Percentiles rank a stretch among this genome's conserved stretches.
Conservation (phyloP, 495 filamentous ascomycete species). For the Polyplosphaeria fusca region DNA sequence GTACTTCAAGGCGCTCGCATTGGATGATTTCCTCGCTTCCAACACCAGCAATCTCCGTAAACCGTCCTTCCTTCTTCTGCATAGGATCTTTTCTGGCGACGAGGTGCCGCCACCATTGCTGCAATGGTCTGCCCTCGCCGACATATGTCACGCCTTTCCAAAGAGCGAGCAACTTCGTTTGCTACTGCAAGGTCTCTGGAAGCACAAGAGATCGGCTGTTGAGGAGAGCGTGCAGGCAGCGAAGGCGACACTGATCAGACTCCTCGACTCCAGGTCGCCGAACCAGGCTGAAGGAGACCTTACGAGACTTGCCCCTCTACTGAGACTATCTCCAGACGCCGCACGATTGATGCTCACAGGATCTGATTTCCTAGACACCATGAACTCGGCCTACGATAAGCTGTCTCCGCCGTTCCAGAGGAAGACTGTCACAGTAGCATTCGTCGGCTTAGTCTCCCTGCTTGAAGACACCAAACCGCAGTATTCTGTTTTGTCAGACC, state of each 20-base stretch:
- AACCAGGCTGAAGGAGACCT: conserved; percentile 47
- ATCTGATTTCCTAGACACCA: conserved; percentile 78
- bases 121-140: conserved; percentile 56
- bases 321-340: conserved; percentile 52
- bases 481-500: conserved; percentile 69
- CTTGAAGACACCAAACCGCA: conserved; percentile 64
- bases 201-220: conserved; percentile 42
- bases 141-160: conserved; percentile 55
- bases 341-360: conserved; percentile 70
- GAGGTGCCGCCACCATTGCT: conserved; percentile 48
- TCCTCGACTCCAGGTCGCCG: conserved; percentile 48
- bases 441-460: conserved; percentile 66
- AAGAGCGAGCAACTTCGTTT: conserved; percentile 48
- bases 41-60: conserved; percentile 57
- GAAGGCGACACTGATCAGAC: conserved; percentile 48
- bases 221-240: conserved; percentile 47
- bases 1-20: conserved; percentile 52
- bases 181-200: conserved; percentile 47
- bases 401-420: conserved; percentile 57
- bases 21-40: conserved; percentile 43
- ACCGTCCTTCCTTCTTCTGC: conserved; percentile 58
- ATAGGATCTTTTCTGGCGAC: conserved; percentile 47
- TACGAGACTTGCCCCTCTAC: conserved; percentile 47
- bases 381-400: conserved; percentile 59
- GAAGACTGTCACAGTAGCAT: conserved; percentile 64